Conservation (phyloP, 495 filamentous ascomycete species). For the Annulohypoxylon stygium region DNA sequence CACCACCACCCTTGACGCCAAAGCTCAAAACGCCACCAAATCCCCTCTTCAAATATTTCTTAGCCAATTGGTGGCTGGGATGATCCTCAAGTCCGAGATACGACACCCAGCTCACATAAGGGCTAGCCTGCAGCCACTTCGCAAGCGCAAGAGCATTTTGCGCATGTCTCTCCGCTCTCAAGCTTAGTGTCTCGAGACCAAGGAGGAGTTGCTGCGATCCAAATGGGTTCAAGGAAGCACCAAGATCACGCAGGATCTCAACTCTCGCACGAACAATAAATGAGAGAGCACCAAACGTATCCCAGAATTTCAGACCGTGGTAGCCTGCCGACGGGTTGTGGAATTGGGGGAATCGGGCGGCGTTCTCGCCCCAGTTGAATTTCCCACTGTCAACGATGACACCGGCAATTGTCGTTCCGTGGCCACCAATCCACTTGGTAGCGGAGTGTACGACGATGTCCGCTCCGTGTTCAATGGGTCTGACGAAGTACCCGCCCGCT, state of each 20-base stretch:
- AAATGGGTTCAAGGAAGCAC: constrained; percentile 88
- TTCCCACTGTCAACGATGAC: constrained; percentile 92
- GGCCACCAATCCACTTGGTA: constrained; percentile 99
- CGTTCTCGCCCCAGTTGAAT: constrained; percentile 96
- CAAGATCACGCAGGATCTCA: constrained; percentile 89
- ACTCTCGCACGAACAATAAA: constrained; percentile 84
- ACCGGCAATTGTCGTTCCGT: constrained; percentile 95
- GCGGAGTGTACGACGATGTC: constrained; percentile 97
- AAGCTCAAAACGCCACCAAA: constrained; percentile 95
- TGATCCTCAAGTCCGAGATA: constrained; percentile 92
- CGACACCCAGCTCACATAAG: constrained; percentile 91
- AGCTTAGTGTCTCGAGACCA: constrained; percentile 89
- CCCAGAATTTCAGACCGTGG: constrained; percentile 97
- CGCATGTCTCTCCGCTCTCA: constrained; percentile 89
- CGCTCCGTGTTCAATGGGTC: constrained; percentile 91
- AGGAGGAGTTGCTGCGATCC: constrained; percentile 93
- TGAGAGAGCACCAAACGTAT: constrained; percentile 88
- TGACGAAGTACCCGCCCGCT: constrained; percentile 90
- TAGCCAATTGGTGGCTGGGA: constrained; percentile 80
- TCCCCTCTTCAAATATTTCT: constrained; percentile 89
- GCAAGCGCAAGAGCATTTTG: constrained; percentile 86
- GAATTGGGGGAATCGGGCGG: constrained; percentile 91
- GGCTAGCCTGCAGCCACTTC: constrained; percentile 84
- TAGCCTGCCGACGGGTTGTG: constrained; percentile 92
- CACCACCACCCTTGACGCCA: constrained; percentile 89